Percentiles rank a stretch among this genome's conserved stretches.
Evolutionary conservation across 179 eudicot species (phyloP).

Genomic region (Monotropa hypopitys): DNA sequence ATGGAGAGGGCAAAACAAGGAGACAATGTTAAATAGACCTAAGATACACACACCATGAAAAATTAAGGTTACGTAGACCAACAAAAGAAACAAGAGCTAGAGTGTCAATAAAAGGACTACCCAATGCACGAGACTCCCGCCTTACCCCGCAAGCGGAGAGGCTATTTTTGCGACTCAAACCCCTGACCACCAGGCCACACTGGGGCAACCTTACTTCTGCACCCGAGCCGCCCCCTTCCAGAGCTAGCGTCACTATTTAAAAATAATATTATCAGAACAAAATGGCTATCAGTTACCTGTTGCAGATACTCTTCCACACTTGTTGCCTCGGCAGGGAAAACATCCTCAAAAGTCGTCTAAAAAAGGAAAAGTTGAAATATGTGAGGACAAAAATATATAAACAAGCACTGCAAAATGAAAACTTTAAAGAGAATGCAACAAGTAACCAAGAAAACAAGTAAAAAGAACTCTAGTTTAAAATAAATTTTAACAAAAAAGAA

Average conservation of each 20-base stretch:
- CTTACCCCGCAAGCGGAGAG: no score
- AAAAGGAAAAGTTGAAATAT: constrained; percentile 3
- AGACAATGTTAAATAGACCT: background rate
- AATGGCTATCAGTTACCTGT: constrained; percentile 39
- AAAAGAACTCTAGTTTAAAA: background rate
- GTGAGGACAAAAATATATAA: constrained; percentile 5
- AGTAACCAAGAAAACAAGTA: background rate
- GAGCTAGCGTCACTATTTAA: no score
- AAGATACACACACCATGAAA: background rate
- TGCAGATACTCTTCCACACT: constrained; percentile 84
- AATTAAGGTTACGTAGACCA: background rate
- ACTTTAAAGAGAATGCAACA: background rate
- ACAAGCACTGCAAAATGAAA: background rate
- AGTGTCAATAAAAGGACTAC: background rate
- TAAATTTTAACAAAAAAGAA: background rate
- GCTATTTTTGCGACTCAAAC: no score
- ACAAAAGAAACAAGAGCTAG: background rate
- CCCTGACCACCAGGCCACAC: no score
- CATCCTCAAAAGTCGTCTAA: constrained; percentile 92
- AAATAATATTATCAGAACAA: background rate
- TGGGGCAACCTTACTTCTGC: no score
- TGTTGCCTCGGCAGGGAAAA: constrained; percentile 91
- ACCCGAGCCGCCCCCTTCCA: no score
- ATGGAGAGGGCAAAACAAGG: background rate
- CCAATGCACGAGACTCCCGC: no score